Conservation (phyloP, 2,329 filamentous ascomycete species). For the Hypoxylon sp. region DNA sequence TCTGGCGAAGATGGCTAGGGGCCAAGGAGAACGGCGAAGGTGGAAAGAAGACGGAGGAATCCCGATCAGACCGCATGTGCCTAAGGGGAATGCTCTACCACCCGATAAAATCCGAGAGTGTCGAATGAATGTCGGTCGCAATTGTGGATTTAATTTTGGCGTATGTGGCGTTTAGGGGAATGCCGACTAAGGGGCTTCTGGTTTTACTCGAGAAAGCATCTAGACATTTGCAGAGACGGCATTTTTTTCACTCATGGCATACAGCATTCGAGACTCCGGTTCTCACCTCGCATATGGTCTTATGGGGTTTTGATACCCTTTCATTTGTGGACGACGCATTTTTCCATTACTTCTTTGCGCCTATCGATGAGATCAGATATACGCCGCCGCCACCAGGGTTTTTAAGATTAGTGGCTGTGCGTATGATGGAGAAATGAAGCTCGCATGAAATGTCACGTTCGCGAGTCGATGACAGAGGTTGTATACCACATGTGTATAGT, state of each 20-base stretch:
- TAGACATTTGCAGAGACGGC: conserved; percentile 36
- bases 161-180: conserved; percentile 37
- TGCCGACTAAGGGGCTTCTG: conserved; percentile 16
- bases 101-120: conserved; percentile 67
- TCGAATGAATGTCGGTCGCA: conserved; percentile 38
- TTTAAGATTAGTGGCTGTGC: conserved; percentile 13
- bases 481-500: conserved; percentile 33
- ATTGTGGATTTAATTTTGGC: conserved; percentile 30
- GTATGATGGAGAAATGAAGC: conserved; percentile 27
- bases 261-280: conserved; percentile 32
- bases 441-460: conserved; percentile 23
- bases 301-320: conserved; percentile 36
- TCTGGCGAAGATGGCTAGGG: conserved; percentile 74
- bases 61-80: conserved; percentile 68
- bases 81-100: conserved; percentile 74
- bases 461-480: conserved; percentile 23
- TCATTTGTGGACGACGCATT: conserved; percentile 32
- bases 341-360: conserved; percentile 8
- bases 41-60: conserved; percentile 53
- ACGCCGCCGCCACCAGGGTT: conserved; percentile 8
- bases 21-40: conserved; percentile 48
- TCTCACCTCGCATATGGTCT: conserved; percentile 28
- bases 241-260: conserved; percentile 36
- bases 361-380: conserved; percentile 20
- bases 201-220: conserved; percentile 32